These are phyloP conservation scores for Macrophomina tecta DNA, from an alignment of 2,329 filamentous ascomycete genomes.

Conservation along the genomic window DNA sequence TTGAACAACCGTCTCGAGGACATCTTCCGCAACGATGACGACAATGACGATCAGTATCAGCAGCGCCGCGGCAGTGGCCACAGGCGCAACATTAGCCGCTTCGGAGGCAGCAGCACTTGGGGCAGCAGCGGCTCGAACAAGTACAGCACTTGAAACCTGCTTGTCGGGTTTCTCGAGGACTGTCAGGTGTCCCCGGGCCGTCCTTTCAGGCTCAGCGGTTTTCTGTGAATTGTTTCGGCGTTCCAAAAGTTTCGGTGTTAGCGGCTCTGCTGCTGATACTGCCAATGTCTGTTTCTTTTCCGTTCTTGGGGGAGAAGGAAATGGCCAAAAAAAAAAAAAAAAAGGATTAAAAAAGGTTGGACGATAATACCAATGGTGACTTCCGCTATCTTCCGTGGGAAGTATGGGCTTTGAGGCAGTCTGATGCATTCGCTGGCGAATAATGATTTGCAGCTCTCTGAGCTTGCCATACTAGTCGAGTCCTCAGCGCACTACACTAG, in stretches of 20 bases:
- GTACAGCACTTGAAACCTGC: background rate
- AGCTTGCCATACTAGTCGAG: background rate
- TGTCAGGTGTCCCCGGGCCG: background rate
- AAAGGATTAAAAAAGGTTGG: background rate
- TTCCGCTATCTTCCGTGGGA: background rate
- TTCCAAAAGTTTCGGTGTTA: background rate
- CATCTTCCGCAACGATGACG: background rate
- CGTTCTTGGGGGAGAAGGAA: too few species aligned
- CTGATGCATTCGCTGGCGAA: background rate
- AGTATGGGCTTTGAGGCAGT: background rate
- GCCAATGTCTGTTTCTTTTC: too few species aligned
- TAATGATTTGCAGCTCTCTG: background rate
- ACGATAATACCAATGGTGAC: background rate
- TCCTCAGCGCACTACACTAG: background rate
- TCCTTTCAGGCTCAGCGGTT: background rate
- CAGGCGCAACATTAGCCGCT: background rate
- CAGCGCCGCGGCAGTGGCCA: background rate
- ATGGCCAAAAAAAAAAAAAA: background rate
- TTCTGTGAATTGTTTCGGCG: background rate
- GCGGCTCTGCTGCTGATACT: conserved; percentile 2
- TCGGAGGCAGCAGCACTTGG: background rate
- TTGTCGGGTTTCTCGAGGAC: background rate
- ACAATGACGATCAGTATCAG: background rate
- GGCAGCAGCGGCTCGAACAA: background rate
- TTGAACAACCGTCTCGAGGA: background rate